Conservation (phyloP, 2,329 filamentous ascomycete genomes). For the Ophiosphaerella korrae region DNA sequence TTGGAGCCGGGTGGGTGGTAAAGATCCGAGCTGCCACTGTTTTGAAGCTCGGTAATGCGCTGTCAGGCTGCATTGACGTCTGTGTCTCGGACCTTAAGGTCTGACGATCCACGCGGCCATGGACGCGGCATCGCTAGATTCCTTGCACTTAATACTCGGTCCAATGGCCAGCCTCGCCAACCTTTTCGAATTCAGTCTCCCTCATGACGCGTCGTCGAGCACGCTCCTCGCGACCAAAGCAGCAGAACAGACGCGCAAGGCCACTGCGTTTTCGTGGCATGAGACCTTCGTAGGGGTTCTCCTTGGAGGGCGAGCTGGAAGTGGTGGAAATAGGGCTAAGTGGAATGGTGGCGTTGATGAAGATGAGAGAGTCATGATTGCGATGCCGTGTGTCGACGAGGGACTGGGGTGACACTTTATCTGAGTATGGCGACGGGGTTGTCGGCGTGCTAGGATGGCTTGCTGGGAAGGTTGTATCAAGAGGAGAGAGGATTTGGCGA, state of each 20-base stretch:
- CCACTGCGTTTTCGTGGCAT: slow-evolving; percentile 35
- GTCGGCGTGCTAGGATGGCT: slow-evolving; percentile 3
- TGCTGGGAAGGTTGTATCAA: slow-evolving; percentile 26
- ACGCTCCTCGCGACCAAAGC: slow-evolving; percentile 41
- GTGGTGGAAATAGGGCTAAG: slow-evolving; percentile 34
- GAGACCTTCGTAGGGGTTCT: slow-evolving; percentile 32
- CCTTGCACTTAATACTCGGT: slow-evolving; percentile 29
- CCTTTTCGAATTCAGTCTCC: slow-evolving; percentile 35
- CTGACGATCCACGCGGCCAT: background rate
- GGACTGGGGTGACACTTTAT: slow-evolving; percentile 9
- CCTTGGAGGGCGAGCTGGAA: slow-evolving; percentile 15
- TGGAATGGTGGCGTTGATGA: slow-evolving; percentile 43
- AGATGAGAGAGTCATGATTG: slow-evolving; percentile 34
- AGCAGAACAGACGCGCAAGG: slow-evolving; percentile 40
- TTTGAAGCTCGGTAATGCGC: background rate
- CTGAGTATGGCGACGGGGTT: slow-evolving; percentile 21
- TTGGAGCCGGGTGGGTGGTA: background rate
- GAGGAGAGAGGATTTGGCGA: slow-evolving; percentile 24
- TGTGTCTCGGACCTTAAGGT: background rate
- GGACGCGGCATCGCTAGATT: background rate
- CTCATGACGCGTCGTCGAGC: slow-evolving; percentile 26
- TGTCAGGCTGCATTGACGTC: background rate
- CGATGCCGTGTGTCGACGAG: slow-evolving; percentile 21
- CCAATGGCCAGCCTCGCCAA: slow-evolving; percentile 40
- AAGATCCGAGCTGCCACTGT: slow-evolving; percentile 1